Evolutionary conservation across 495 filamentous ascomycete genomes (phyloP), one percentile per base, ranked within the genome.

Genomic region (Xylaria scruposa): DNA sequence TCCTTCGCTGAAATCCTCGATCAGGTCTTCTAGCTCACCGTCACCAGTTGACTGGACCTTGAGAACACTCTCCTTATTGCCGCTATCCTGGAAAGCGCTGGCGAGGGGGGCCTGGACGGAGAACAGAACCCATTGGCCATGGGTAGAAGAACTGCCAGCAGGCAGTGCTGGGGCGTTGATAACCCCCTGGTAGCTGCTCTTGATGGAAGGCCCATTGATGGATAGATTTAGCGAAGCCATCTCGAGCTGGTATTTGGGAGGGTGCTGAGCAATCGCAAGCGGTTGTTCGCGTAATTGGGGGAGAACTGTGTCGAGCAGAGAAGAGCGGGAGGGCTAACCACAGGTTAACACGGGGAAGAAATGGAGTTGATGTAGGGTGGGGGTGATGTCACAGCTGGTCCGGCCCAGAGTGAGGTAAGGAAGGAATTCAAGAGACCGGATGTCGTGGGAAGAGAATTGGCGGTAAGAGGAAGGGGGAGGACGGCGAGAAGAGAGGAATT

Each of bases 1-100:
- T 54, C 96, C 96, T 81, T 99, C 96, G 68, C 91, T 98, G 82
- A 99, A 97, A 67, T 99, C 96, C 66, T 99, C 97, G 74, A 97
- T 90, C n/a, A 99, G 87, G 70, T 97, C 94, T n/a, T 87, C 83
- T 66, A 99, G 85, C 81, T 99, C 97, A 67, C 96, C 97, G 81
- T 98, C 95, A 83, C 94, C 97, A 46, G 93, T 93, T 74, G 85
- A 92, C 77, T 98, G 94, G 47, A 98, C 94, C 81, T 97, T 98
- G 62, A 99, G 82, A 0, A 97, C 89, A 80, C 96, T 98, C 81
- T 98, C 95, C 81, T 97, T 98, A 49, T 89, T 87, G 26, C 89
- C 90, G 56, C 89, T 83, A 79, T 94, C 92, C 82, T 97, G 94
- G 81, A 99, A 99, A 33, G 93, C 94, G 83, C 90, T 97, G 68